Percentiles rank a stretch among this genome's conserved stretches.
These are phyloP conservation scores for Scortechinia acanthostroma DNA, from an alignment of 2,329 filamentous ascomycete genomes.

Conservation along the genomic window DNA sequence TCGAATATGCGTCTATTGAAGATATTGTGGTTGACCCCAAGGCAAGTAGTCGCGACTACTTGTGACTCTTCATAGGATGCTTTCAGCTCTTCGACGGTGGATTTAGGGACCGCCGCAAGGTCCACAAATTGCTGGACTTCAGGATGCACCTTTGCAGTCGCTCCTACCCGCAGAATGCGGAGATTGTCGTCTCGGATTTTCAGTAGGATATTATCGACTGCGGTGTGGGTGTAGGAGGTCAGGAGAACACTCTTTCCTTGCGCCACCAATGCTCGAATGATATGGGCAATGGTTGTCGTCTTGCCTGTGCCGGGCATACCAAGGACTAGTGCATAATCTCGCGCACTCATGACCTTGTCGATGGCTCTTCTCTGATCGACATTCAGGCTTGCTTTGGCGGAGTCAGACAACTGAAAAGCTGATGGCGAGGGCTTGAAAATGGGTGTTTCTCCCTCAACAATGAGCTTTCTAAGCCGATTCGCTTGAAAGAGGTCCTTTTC, in stretches of 20 bases:
- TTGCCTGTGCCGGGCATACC: conserved; percentile 77
- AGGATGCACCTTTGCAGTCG: conserved; percentile 56
- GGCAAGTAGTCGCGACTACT: conserved; percentile 67
- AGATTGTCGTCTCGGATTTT: conserved; percentile 64
- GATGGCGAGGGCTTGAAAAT: conserved; percentile 42
- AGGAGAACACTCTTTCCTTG: conserved; percentile 66
- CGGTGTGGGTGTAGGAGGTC: conserved; percentile 69
- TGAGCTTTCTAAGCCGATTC: conserved; percentile 48
- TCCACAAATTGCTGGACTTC: conserved; percentile 63
- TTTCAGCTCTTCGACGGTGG: conserved; percentile 57
- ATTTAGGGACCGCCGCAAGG: conserved; percentile 50
- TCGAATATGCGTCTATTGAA: conserved; percentile 66
- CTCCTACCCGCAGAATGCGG: conserved; percentile 58
- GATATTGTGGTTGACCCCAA: conserved; percentile 64
- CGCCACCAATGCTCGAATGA: conserved; percentile 63
- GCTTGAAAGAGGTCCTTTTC: conserved; percentile 50
- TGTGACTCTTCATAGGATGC: conserved; percentile 56
- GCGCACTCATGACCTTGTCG: conserved; percentile 64
- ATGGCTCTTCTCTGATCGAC: conserved; percentile 62
- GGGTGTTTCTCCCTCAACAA: conserved; percentile 52
- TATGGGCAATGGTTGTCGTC: conserved; percentile 70
- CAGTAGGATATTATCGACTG: conserved; percentile 70
- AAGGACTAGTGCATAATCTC: conserved; percentile 68
- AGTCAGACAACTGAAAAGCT: conserved; percentile 28
- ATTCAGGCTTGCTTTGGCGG: conserved; percentile 50